Conservation (phyloP, 495 filamentous ascomycete species). For the Parathielavia appendiculata region DNA sequence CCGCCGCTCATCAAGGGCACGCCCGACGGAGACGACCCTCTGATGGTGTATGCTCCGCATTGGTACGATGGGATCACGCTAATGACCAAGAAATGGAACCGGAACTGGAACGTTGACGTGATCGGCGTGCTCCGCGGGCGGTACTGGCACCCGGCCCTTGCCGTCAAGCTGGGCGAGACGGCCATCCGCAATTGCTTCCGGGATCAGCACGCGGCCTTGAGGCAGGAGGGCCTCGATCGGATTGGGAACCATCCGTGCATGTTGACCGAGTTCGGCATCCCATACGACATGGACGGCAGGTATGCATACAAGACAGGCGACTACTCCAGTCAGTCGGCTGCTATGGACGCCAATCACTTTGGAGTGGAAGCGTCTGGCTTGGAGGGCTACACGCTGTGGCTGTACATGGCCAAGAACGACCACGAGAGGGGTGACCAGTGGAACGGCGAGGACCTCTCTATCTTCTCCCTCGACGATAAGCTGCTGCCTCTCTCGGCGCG, state of each 20-base stretch:
- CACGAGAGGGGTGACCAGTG: conserved; percentile 90
- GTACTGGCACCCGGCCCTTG: conserved; percentile 82
- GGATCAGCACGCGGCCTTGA: conserved; percentile 83
- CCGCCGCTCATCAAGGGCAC: conserved; percentile 86
- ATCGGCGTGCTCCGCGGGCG: conserved; percentile 84
- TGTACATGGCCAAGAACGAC: conserved; percentile 77
- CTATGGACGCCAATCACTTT: conserved; percentile 96
- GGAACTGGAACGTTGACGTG: conserved; percentile 93
- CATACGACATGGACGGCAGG: conserved; percentile 98
- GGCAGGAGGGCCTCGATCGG: conserved; percentile 80
- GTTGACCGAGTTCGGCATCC: conserved; percentile 93
- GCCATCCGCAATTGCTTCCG: conserved; percentile 92
- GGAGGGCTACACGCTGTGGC: conserved; percentile 85
- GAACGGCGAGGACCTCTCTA: conserved; percentile 96
- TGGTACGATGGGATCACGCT: conserved; percentile 96
- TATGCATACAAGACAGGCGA: conserved; percentile 94
- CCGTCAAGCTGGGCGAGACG: conserved; percentile 86
- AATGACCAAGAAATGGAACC: conserved; percentile 98
- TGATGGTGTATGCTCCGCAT: conserved; percentile 88
- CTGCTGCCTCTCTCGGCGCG: conserved; percentile 53
- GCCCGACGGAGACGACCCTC: conserved; percentile 71
- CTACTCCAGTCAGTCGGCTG: conserved; percentile 85
- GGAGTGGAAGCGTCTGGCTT: conserved; percentile 74
- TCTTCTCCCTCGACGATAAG: conserved; percentile 77
- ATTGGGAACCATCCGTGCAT: conserved; percentile 88